phyloP scores from a whole-genome alignment of 2,329 filamentous ascomycete genomes.

The Cryphonectria parasitica region DNA sequence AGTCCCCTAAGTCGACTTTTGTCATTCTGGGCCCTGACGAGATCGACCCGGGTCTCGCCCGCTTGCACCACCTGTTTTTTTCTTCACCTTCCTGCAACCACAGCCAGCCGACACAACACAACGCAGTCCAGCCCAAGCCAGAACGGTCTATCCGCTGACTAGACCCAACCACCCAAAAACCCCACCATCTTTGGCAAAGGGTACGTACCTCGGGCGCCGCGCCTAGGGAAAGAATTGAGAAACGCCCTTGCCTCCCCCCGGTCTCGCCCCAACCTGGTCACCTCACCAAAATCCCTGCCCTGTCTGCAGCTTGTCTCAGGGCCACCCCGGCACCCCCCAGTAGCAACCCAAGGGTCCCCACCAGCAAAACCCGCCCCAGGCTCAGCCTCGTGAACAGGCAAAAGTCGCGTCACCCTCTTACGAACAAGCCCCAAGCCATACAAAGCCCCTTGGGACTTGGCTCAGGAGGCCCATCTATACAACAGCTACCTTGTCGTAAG shows the following conservation, averaged over 20 bases:
- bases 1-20: background rate
- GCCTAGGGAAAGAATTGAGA: background rate
- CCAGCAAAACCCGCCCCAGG: conserved; percentile 17
- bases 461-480: conserved; percentile 30
- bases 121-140: conserved; percentile 23
- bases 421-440: conserved; percentile 29
- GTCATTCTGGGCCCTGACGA: conserved; percentile 15
- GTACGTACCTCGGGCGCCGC: background rate
- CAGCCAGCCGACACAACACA: conserved; percentile 15
- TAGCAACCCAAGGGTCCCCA: conserved; percentile 18
- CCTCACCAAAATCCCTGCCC: conserved; percentile 14
- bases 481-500: conserved; percentile 12
- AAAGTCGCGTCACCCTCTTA: conserved; percentile 29
- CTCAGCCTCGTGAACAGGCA: conserved; percentile 30
- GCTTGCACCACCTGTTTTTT: conserved; percentile 1
- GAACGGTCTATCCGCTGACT: conserved; percentile 27
- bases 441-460: conserved; percentile 23
- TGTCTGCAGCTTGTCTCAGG: conserved; percentile 16
- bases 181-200: background rate
- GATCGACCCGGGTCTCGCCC: conserved; percentile 30
- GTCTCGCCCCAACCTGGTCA: background rate
- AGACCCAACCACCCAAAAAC: conserved; percentile 15
- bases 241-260: background rate
- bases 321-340: conserved; percentile 3
- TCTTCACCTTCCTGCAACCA: background rate